phyloP scores from a whole-genome alignment of 2,329 filamentous ascomycete species.

The Helicocarpus griseus region DNA sequence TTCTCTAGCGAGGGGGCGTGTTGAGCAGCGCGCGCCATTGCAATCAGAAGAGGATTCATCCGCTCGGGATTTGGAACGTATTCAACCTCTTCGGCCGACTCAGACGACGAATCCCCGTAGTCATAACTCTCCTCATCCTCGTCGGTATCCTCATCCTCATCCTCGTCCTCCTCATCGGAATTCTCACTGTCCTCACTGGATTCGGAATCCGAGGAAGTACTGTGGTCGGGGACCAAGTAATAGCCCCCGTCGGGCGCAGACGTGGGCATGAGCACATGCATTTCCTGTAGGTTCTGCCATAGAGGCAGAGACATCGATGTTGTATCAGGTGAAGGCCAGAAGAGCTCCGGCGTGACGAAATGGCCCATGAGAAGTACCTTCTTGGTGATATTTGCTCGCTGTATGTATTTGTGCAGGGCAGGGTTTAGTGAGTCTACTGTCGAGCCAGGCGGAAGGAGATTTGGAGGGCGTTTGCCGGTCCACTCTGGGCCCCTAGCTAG shows the following conservation, averaged over 20 bases:
- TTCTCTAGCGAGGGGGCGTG: not conserved
- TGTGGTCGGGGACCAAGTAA: not conserved
- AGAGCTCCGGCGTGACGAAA: not conserved
- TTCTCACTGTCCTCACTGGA: not conserved
- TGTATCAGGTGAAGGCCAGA: not conserved
- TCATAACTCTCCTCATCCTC: not conserved
- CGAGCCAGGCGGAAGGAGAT: not conserved
- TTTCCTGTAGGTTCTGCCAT: not conserved
- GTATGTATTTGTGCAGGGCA: not conserved
- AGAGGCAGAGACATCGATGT: not conserved
- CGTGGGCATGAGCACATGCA: not conserved
- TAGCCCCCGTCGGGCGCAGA: not conserved
- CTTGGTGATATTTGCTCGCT: not conserved
- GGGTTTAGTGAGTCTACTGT: not conserved
- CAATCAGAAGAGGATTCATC: not conserved
- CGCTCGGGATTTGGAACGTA: not conserved
- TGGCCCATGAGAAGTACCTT: not conserved
- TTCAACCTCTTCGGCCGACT: not conserved
- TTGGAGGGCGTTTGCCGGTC: not conserved
- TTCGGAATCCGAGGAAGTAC: not conserved
- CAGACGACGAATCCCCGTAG: not conserved
- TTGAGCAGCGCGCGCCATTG: not conserved
- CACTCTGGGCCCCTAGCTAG: not conserved
- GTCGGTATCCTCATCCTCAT: not conserved
- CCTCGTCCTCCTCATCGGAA: not conserved